Base-by-base conservation (phyloP, 2,329 filamentous ascomycete genomes). In the Dichotomopilus funicola region DNA sequence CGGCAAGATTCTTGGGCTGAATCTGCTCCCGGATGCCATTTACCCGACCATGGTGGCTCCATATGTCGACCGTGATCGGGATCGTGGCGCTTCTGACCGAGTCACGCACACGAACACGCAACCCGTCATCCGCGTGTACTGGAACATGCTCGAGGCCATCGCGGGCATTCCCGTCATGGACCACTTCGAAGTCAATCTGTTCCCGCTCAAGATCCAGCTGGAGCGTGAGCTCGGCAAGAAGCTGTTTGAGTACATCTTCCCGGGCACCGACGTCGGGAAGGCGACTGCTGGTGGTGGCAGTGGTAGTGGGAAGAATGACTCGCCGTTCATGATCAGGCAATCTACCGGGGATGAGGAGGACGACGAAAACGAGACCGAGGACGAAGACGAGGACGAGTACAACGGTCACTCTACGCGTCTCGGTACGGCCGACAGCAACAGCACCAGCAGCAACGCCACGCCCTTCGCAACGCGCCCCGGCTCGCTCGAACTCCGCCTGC, bases 81-180 rank as follows among this genome's bases (percentile, higher is more conserved):
- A 27, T 27, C 19, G 19, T 69, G 67, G 75, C 61, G 64, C 75
- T 68, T 61, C 75, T 12, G 78, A 27, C 19, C 19, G 19, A 3
- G 19, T 27, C 6, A n/a, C 40, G 7, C 11, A 82, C 46, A 71
- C 78, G n/a, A 74, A 78, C 51, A 83, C 87, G 59, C 79, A 81
- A 46, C 89, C 91, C 66, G 97, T 97, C 87, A 81, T 99, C 51
- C 84, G 87, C 37, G 89, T 99, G 10, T 94, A 95, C 68, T 99
- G 95, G 90, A 86, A 96, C 68, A 96, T 96, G 90, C 79, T 99
- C 4, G 94, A 99, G 72, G 91, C 94, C 6, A 96, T 99, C 69
- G 94, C 92, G 40, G 94, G 94, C 49, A 99, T 99, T 59, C 90
- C 92, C 0, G 91, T 99, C 36, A 89, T 99, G 78, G 92, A 97